Evolutionary conservation across 257 asterid species (phyloP), one percentile per base, ranked within the genome.

Genomic region (Cinchona pubescens): DNA sequence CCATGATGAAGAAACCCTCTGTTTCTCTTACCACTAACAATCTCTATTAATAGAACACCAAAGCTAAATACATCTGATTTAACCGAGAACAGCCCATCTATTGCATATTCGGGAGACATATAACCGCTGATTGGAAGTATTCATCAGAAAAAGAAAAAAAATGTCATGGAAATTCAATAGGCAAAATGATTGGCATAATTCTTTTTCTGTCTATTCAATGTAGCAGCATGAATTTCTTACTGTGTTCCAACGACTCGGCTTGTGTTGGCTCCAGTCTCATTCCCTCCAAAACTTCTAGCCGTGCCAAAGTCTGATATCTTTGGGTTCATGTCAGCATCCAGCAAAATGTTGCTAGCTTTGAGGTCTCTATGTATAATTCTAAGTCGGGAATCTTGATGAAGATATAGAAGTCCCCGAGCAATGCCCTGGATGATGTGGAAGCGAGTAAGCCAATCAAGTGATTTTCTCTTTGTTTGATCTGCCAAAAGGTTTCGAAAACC

Each of bases 371-470:
- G 88, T 73, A 87, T 86, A n/a, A 86, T 73, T 70, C 85, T 71
- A 30, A 88, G 76, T n/a, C 81, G 81, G 0, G 92, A 87, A 80
- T 90, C 92, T 78, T 86, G 91, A 77, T 85, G 96, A n/a, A 90
- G 88, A 64, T 86, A 87, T 69, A 85, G 66, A 15, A 89, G 79
- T 2, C 95, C 91, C 18, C 92, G 67, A 46, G 86, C 86, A 48
- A 87, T 78, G 2, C 88, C 91, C 74, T 76, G 76, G 12, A 87
- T 74, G 35, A 83, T 81, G 16, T 83, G 70, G 77, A 85, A 80
- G 59, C 90, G 85, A 68, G 11, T 86, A 12, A 88, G 81, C 94
- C 90, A 89, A 62, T 72, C 68, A 8, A 72, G 76, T 81, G 82
- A 8, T 32, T 29, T 23, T 4, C 79, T 83, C 60, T 65, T 70